Evolutionary conservation across 2,329 filamentous ascomycete species (phyloP).

Genomic region (Pseudocercospora eumusae): DNA sequence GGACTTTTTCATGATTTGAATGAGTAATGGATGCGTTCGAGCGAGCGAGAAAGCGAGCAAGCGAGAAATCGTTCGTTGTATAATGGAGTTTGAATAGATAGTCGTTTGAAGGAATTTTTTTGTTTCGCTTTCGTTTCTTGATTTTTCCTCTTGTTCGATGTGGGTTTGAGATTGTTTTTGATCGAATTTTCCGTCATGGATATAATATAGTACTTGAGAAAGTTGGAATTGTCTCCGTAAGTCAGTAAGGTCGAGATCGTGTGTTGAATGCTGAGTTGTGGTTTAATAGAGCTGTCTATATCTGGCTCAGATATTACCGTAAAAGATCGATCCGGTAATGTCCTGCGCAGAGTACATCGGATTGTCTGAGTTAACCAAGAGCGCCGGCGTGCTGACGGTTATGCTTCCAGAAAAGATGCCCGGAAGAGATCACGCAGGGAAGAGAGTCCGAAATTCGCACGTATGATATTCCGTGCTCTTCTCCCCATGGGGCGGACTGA

Average conservation of each 20-base stretch:
- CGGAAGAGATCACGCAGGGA: neutral
- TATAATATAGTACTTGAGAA: too few relatives aligned
- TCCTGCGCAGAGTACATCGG: neutral
- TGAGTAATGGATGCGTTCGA: constrained; percentile 1
- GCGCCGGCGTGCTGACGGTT: neutral
- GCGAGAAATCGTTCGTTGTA: constrained; percentile 2
- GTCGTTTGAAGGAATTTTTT: neutral
- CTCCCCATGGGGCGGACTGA: neutral
- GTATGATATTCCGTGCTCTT: neutral
- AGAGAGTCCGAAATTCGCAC: neutral
- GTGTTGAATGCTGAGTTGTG: too few relatives aligned
- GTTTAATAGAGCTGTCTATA: too few relatives aligned
- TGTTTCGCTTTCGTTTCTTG: too few relatives aligned
- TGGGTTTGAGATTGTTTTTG: too few relatives aligned
- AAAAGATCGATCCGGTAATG: neutral
- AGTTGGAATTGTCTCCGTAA: too few relatives aligned
- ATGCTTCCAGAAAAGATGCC: neutral
- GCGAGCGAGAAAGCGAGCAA: neutral
- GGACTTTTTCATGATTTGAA: neutral
- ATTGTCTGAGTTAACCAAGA: neutral
- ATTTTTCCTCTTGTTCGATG: too few relatives aligned
- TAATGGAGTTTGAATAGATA: neutral
- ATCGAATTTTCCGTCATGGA: too few relatives aligned
- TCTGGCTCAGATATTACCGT: neutral
- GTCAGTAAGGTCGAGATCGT: too few relatives aligned